Conservation (phyloP, 1,284 basidiomycete genomes). For the Naganishia sp. region DNA sequence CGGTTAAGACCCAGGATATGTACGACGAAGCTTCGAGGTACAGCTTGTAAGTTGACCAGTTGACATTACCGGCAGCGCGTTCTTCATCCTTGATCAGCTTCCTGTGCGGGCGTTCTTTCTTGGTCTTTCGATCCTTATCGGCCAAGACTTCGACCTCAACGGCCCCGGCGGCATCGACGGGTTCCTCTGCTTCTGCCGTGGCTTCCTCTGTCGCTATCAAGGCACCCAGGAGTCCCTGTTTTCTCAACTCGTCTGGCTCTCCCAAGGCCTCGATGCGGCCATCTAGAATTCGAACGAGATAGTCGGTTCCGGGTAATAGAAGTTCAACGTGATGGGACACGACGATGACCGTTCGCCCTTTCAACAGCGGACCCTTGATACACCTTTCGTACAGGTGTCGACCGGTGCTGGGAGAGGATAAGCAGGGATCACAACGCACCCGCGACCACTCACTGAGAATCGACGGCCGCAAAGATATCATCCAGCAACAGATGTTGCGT, state of each 20-base stretch:
- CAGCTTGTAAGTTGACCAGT: slow-evolving; percentile 74
- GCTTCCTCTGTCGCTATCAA: slow-evolving; percentile 59
- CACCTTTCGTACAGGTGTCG: slow-evolving; percentile 31
- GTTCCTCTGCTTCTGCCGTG: slow-evolving; percentile 35
- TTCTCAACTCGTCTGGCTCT: slow-evolving; percentile 61
- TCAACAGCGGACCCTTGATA: slow-evolving; percentile 64
- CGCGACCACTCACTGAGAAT: slow-evolving; percentile 63
- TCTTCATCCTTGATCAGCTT: slow-evolving; percentile 90
- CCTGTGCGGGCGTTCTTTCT: slow-evolving; percentile 60
- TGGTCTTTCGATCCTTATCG: slow-evolving; percentile 46
- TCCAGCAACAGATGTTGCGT: slow-evolving; percentile 76
- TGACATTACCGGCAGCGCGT: slow-evolving; percentile 77
- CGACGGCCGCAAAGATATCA: slow-evolving; percentile 83
- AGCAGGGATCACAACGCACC: background rate
- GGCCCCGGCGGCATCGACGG: slow-evolving; percentile 44
- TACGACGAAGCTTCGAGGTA: slow-evolving; percentile 63
- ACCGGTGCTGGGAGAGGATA: slow-evolving; percentile 8
- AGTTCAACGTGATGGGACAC: slow-evolving; percentile 83
- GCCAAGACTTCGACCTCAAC: slow-evolving; percentile 43
- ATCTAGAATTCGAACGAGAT: slow-evolving; percentile 66
- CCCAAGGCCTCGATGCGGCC: slow-evolving; percentile 65
- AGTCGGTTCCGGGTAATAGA: slow-evolving; percentile 63
- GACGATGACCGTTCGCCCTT: slow-evolving; percentile 71
- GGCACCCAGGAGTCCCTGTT: slow-evolving; percentile 57
- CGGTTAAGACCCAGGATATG: slow-evolving; percentile 46